A percentile compares a stretch with the other conserved stretches of the same genome.
phyloP scores from a whole-genome alignment of 176 grass and related monocot species.

The Urochloa ruziziensis region DNA sequence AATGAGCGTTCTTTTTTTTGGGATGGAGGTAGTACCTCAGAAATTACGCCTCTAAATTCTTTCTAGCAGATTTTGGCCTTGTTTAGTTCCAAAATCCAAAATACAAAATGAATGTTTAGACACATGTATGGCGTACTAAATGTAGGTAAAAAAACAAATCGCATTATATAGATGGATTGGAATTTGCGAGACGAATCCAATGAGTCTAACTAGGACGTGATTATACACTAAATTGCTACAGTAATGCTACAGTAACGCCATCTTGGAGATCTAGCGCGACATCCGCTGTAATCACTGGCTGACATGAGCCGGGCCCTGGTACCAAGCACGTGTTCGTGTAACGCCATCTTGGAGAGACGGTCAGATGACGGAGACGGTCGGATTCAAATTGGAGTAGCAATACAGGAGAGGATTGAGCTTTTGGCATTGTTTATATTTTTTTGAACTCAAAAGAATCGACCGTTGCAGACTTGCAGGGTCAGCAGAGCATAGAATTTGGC shows the following conservation, averaged over 20 bases:
- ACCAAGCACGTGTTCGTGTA: background rate
- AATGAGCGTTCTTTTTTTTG: too few species aligned
- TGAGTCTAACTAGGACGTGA: too few species aligned
- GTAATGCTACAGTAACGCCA: too few species aligned
- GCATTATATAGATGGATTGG: too few species aligned
- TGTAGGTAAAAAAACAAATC: too few species aligned
- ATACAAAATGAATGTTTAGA: too few species aligned
- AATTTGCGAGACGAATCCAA: too few species aligned
- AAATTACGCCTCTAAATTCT: background rate
- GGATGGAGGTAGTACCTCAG: background rate
- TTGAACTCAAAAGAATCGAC: background rate
- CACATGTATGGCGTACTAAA: too few species aligned
- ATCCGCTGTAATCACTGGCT: background rate
- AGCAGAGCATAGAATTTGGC: background rate
- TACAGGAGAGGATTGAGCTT: background rate
- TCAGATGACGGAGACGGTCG: background rate
- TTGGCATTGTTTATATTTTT: background rate
- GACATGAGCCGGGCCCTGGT: background rate
- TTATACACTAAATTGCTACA: too few species aligned
- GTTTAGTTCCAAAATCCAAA: too few species aligned
- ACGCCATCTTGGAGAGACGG: background rate
- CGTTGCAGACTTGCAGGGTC: conserved; percentile 13
- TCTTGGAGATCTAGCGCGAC: background rate
- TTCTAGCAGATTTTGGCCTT: background rate
- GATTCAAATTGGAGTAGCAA: conserved; percentile 5